A percentile compares a stretch with the other conserved stretches of the same genome.
Evolutionary conservation across 345 rosid species (phyloP).

Genomic region (Barbarea vulgaris): DNA sequence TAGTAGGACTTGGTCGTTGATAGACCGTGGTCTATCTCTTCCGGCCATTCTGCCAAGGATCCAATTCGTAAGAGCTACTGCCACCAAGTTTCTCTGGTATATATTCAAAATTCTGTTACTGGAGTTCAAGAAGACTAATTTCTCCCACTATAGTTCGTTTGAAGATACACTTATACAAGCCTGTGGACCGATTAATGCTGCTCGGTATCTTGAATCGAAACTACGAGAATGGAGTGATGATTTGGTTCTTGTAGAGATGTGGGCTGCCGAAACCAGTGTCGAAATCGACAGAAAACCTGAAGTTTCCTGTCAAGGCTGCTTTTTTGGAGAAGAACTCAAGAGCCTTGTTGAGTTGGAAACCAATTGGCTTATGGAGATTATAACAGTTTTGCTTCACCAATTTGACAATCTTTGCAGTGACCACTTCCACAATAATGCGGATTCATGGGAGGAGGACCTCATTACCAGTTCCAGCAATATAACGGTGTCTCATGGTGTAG

Average conservation of each 20-base stretch:
- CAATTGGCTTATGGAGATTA: conserved; percentile 70
- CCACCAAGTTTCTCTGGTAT: conserved; percentile 69
- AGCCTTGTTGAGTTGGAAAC: conserved; percentile 61
- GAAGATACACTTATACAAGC: conserved; percentile 49
- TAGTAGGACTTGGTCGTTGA: conserved; percentile 54
- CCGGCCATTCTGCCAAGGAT: conserved; percentile 48
- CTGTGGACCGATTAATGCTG: conserved; percentile 67
- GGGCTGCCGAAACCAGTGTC: conserved; percentile 39
- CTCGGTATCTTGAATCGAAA: conserved; percentile 61
- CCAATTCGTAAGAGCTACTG: conserved; percentile 62
- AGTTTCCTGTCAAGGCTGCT: conserved; percentile 41
- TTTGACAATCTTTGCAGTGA: conserved; percentile 59
- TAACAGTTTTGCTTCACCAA: conserved; percentile 40
- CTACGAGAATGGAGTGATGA: conserved; percentile 84
- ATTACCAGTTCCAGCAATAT: conserved; percentile 4
- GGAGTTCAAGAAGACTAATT: conserved; percentile 51
- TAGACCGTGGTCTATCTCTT: conserved; percentile 57
- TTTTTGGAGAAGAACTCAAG: conserved; percentile 69
- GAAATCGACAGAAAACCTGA: conserved; percentile 16
- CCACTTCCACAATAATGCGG: conserved; percentile 40
- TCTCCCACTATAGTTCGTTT: conserved; percentile 37
- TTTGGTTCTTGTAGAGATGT: conserved; percentile 62
- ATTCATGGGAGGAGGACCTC: conserved; percentile 40
- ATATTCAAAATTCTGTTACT: conserved; percentile 53
- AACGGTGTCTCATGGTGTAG: conserved; percentile 46